These are phyloP conservation scores for Ormosia semicastrata DNA, from an alignment of 306 rosid species.

Conservation along the genomic window DNA sequence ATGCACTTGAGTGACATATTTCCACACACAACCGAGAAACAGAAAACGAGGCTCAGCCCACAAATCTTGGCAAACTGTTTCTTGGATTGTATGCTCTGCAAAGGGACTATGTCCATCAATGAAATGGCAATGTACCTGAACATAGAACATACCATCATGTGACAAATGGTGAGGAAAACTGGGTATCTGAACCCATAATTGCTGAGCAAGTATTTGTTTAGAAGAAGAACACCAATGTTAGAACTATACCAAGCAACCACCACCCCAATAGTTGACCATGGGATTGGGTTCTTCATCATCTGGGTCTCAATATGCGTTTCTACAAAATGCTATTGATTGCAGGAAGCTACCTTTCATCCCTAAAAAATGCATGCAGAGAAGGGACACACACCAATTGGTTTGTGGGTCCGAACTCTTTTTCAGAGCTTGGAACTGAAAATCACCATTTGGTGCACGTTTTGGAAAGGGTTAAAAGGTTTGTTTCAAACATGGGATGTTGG, in stretches of 20 bases:
- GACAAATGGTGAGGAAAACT: slow-evolving; percentile 31
- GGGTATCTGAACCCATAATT: slow-evolving; percentile 24
- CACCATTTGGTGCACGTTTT: slow-evolving; percentile 1
- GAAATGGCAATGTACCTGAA: slow-evolving; percentile 19
- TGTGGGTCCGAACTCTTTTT: neutral
- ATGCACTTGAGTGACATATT: slow-evolving; percentile 21
- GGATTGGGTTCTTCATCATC: slow-evolving; percentile 3
- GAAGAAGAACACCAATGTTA: slow-evolving; percentile 30
- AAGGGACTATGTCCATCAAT: slow-evolving; percentile 7
- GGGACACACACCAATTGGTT: neutral
- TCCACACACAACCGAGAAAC: slow-evolving; percentile 30
- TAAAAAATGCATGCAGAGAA: neutral
- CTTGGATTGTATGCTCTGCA: slow-evolving; percentile 19
- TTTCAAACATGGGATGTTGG: neutral
- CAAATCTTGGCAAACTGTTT: slow-evolving; percentile 14
- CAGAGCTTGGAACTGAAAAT: neutral
- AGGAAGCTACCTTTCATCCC: neutral
- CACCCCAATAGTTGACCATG: slow-evolving; percentile 21
- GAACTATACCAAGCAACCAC: slow-evolving; percentile 25
- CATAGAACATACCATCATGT: slow-evolving; percentile 31
- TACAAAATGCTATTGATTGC: neutral
- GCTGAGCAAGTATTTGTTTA: slow-evolving; percentile 31
- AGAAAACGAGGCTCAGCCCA: slow-evolving; percentile 23
- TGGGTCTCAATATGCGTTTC: neutral
- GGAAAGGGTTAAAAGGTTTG: neutral